phyloP scores from a whole-genome alignment of 2,329 filamentous ascomycete genomes.

The Cladobotryum protrusum region DNA sequence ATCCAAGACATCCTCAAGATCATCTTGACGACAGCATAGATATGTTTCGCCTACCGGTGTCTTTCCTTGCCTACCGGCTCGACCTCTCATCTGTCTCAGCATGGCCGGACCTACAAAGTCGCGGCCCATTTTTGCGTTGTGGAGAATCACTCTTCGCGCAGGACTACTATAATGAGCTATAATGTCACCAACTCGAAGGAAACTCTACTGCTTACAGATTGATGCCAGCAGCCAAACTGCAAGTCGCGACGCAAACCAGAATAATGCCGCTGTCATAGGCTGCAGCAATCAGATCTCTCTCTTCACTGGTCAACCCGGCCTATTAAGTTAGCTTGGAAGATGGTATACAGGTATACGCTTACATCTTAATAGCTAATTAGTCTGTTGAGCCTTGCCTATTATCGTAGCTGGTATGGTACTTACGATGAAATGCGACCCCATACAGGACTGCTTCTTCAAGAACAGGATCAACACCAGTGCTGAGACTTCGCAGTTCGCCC shows the following conservation, averaged over 20 bases:
- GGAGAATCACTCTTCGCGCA: slow-evolving; percentile 67
- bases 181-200: background rate
- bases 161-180: slow-evolving; percentile 30
- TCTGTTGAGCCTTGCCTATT: background rate
- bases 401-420: slow-evolving; percentile 21
- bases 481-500: slow-evolving; percentile 58
- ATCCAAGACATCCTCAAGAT: slow-evolving; percentile 63
- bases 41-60: slow-evolving; percentile 73
- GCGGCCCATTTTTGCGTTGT: slow-evolving; percentile 68
- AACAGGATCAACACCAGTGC: slow-evolving; percentile 58
- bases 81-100: slow-evolving; percentile 74
- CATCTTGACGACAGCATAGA: slow-evolving; percentile 62
- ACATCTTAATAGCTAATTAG: slow-evolving; percentile 28
- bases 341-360: slow-evolving; percentile 11
- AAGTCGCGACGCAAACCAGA: slow-evolving; percentile 69
- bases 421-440: slow-evolving; percentile 71
- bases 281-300: slow-evolving; percentile 63
- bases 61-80: slow-evolving; percentile 72
- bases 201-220: slow-evolving; percentile 45
- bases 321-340: slow-evolving; percentile 25
- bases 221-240: slow-evolving; percentile 76
- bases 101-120: slow-evolving; percentile 73
- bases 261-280: slow-evolving; percentile 64
- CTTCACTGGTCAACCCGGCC: slow-evolving; percentile 67
- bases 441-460: slow-evolving; percentile 57